phyloP scores from a whole-genome alignment of 345 rosid species.

The Arabidopsis suecica region DNA sequence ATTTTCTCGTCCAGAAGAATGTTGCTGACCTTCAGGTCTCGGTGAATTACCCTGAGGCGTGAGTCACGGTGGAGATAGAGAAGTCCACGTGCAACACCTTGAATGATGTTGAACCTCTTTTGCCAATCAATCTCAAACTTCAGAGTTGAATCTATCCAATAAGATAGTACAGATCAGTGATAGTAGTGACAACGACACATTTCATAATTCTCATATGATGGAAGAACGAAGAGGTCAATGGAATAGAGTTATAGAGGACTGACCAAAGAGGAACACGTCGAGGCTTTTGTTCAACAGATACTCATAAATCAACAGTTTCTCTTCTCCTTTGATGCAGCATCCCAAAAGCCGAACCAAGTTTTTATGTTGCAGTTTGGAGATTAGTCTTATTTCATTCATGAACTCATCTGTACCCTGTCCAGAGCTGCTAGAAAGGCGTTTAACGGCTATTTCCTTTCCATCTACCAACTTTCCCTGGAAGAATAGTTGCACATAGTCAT shows the following conservation, averaged over 20 bases:
- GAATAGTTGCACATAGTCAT: slow-evolving; percentile 7
- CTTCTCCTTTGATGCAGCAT: slow-evolving; percentile 57
- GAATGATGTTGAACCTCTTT: slow-evolving; percentile 13
- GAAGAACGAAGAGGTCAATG: background rate
- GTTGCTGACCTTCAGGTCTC: slow-evolving; percentile 36
- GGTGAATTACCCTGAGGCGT: slow-evolving; percentile 14
- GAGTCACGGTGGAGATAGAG: slow-evolving; percentile 32
- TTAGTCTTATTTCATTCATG: slow-evolving; percentile 47
- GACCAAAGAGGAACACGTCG: slow-evolving; percentile 58
- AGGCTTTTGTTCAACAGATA: slow-evolving; percentile 63
- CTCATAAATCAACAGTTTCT: slow-evolving; percentile 60
- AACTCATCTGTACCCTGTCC: slow-evolving; percentile 57
- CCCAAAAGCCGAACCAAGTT: slow-evolving; percentile 69
- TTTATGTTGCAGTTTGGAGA: slow-evolving; percentile 69
- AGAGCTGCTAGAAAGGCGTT: slow-evolving; percentile 54
- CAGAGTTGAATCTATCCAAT: slow-evolving; percentile 12
- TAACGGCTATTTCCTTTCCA: slow-evolving; percentile 58
- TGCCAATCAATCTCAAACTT: background rate
- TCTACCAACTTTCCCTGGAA: slow-evolving; percentile 48
- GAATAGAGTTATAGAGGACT: slow-evolving; percentile 15
- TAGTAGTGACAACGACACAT: background rate
- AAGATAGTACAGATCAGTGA: background rate
- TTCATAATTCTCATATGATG: background rate
- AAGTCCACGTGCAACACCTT: slow-evolving; percentile 28
- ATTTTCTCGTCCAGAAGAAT: slow-evolving; percentile 22